Evolutionary conservation across 169 alveolate species (phyloP).

Genomic region (Neospora caninum): DNA sequence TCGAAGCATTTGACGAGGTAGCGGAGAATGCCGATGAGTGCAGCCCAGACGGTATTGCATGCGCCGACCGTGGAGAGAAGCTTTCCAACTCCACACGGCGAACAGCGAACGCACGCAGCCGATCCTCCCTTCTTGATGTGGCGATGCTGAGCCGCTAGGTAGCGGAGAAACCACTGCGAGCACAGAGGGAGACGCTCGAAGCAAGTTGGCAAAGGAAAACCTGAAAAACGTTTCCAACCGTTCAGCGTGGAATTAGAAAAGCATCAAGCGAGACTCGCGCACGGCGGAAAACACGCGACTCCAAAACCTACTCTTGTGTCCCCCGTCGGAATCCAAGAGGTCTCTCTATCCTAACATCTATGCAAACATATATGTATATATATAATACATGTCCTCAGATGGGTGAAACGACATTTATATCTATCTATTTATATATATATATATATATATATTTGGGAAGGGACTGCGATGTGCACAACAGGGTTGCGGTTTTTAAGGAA

Average conservation of each 20-base stretch:
- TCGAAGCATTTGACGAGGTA: conserved; percentile 85
- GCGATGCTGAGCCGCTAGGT: not conserved
- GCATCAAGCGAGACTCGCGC: no score
- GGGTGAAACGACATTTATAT: no score
- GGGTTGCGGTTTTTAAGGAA: no score
- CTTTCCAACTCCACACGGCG: conserved; percentile 12
- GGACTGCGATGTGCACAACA: no score
- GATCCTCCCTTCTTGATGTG: not conserved
- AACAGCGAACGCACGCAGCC: conserved; percentile 17
- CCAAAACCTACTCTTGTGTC: no score
- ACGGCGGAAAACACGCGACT: no score
- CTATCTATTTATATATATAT: no score
- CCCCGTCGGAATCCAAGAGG: no score
- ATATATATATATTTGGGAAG: not conserved
- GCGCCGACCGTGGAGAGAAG: not conserved
- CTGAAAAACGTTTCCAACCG: no score
- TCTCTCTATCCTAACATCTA: not conserved
- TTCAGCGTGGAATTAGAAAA: no score
- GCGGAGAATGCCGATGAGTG: conserved; percentile 69
- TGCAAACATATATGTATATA: not conserved
- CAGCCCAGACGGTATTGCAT: conserved; percentile 2
- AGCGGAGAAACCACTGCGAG: not conserved
- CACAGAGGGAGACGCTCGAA: not conserved
- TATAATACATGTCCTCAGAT: not conserved
- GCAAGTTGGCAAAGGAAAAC: not conserved